Evolutionary conservation across 1,139 yeast genomes (phyloP).

Genomic region (Candida tunisiensis): DNA sequence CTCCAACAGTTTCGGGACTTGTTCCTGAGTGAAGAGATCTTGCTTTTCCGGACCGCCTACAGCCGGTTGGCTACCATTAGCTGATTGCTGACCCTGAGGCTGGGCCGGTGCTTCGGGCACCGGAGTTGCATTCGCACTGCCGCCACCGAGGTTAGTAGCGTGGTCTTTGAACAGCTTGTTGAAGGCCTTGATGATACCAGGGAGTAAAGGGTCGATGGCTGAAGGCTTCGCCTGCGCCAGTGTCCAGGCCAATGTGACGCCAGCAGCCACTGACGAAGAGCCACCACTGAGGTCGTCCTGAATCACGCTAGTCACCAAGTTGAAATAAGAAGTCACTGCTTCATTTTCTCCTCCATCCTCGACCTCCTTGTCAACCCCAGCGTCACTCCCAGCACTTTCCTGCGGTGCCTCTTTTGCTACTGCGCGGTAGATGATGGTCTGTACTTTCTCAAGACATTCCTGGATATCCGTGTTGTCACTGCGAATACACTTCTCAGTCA

Average conservation of each 20-base stretch:
- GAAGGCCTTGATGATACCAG: conserved; percentile 68
- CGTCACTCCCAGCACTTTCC: too few species aligned
- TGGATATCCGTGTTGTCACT: conserved; percentile 74
- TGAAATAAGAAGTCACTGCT: conserved; percentile 43
- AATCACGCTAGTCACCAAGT: conserved; percentile 46
- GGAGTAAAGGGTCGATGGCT: conserved; percentile 56
- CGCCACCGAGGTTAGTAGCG: conserved; percentile 2
- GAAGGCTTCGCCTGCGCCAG: conserved; percentile 60
- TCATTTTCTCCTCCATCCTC: conserved; percentile 35
- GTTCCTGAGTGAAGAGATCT: conserved; percentile 24
- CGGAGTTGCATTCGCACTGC: conserved; percentile 1
- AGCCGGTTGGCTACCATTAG: conserved; percentile 5
- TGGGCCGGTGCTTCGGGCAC: too few species aligned
- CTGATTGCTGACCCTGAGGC: conserved; percentile 1
- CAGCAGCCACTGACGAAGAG: conserved; percentile 69
- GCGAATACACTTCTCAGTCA: conserved; percentile 68
- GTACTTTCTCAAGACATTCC: conserved; percentile 61
- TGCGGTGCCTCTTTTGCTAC: too few species aligned
- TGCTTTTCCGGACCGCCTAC: neutral
- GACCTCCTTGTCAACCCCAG: conserved; percentile 18
- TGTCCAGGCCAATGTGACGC: conserved; percentile 77
- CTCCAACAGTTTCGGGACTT: conserved; percentile 60
- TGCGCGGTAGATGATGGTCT: too few species aligned
- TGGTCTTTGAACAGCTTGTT: conserved; percentile 38
- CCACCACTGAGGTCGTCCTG: conserved; percentile 72